phyloP scores from a whole-genome alignment of 495 filamentous ascomycete species.

The Trichoderma virens region DNA sequence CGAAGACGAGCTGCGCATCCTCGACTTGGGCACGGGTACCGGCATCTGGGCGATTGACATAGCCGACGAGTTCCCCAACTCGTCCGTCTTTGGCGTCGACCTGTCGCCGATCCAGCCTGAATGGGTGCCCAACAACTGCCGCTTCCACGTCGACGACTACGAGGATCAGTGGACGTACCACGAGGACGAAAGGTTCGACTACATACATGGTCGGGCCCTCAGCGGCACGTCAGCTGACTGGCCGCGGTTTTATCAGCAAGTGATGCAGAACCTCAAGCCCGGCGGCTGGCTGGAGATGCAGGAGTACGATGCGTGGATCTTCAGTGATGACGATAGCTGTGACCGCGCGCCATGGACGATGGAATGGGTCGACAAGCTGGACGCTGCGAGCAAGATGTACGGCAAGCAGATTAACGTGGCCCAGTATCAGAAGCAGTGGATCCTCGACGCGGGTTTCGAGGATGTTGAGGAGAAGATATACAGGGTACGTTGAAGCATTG shows the following conservation, averaged over 20 bases:
- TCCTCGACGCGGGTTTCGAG: slow-evolving; percentile 49
- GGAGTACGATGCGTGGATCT: slow-evolving; percentile 28
- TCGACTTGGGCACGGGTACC: slow-evolving; percentile 78
- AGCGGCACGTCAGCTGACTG: slow-evolving; percentile 35
- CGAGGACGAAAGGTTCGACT: slow-evolving; percentile 30
- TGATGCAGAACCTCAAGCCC: slow-evolving; percentile 31
- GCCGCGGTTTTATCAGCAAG: slow-evolving; percentile 30
- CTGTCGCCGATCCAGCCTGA: slow-evolving; percentile 36
- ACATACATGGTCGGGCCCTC: slow-evolving; percentile 38
- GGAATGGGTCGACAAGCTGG: slow-evolving; percentile 5
- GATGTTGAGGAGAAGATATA: slow-evolving; percentile 43
- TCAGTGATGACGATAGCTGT: slow-evolving; percentile 24
- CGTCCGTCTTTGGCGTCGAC: slow-evolving; percentile 30
- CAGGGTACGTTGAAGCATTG: slow-evolving; percentile 35
- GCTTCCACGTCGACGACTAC: slow-evolving; percentile 38
- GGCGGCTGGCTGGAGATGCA: slow-evolving; percentile 42
- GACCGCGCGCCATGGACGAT: slow-evolving; percentile 12
- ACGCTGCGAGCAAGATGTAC: slow-evolving; percentile 40
- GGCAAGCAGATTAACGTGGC: slow-evolving; percentile 40
- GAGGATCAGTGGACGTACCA: slow-evolving; percentile 40
- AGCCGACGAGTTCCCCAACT: slow-evolving; percentile 38
- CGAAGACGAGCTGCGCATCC: slow-evolving; percentile 35
- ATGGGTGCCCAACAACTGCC: slow-evolving; percentile 37
- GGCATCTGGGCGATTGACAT: slow-evolving; percentile 84
- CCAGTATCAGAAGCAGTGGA: slow-evolving; percentile 42